Percentiles rank a stretch among this genome's conserved stretches.
Conservation (phyloP, 257 asterid species). For the Nicotiana tabacum region DNA sequence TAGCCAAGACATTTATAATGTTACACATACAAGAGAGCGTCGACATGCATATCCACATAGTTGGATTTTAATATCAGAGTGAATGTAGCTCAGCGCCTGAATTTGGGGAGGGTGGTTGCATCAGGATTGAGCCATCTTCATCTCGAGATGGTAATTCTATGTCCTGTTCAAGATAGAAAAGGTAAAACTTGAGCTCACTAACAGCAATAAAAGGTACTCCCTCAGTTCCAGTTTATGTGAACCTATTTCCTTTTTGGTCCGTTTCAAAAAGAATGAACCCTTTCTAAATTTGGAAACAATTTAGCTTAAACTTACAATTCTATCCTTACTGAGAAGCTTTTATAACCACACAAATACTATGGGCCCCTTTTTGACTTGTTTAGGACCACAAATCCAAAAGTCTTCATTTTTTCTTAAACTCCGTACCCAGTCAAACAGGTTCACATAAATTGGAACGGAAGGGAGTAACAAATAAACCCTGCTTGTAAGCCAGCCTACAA, state of each 20-base stretch:
- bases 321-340: too few relatives aligned
- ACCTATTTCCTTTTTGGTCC: too few relatives aligned
- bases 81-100: constrained; percentile 7
- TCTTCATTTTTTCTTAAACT: too few relatives aligned
- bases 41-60: background rate
- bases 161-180: constrained; percentile 10
- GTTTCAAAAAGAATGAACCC: too few relatives aligned
- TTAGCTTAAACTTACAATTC: too few relatives aligned
- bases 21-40: background rate
- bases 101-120: constrained; percentile 11
- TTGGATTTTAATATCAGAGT: background rate
- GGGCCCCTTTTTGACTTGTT: too few relatives aligned
- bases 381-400: too few relatives aligned
- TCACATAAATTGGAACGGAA: too few relatives aligned
- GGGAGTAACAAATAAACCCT: background rate
- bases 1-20: background rate
- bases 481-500: background rate
- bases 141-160: constrained; percentile 8
- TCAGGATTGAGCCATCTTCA: constrained; percentile 8
- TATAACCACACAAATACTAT: too few relatives aligned
- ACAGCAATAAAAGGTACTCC: background rate
- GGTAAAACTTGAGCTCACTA: background rate
- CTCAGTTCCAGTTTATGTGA: too few relatives aligned
- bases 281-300: too few relatives aligned
- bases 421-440: too few relatives aligned